Evolutionary conservation across 495 filamentous ascomycete genomes (phyloP), one percentile per base, ranked within the genome.

Genomic region (Penicillium cinerascens): DNA sequence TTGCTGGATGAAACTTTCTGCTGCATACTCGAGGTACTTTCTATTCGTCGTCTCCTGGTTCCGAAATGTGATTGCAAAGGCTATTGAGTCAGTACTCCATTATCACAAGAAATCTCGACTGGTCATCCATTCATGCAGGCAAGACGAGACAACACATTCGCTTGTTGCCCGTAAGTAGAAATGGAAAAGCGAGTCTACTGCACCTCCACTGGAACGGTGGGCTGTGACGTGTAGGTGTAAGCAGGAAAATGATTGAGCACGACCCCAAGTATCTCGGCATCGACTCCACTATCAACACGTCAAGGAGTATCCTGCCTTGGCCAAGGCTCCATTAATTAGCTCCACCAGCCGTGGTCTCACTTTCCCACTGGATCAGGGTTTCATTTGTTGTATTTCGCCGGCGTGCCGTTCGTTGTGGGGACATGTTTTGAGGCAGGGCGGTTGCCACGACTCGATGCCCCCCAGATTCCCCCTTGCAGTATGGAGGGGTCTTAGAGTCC

Each of bases 381-480:
- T 39, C 40, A 41, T 58, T 29, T 47, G 39, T 45, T 43, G 33
- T 59, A 44, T 43, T 39, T 27, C 54, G 59, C 59, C 56, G 59
- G 59, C 52, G 47, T 59, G 36, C 18, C 43, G 42, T 23, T 35
- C 45, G 13, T 50, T 48, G 56, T 56, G 60, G 60, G 44, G 54
- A 45, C 42, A 49, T 46, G 27, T 35, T 42, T 10, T 7, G 17
- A 21, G n/a, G 16, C 43, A 29, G 53, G 53, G 47, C 52, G 44
- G 54, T 52, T 25, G 45, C 45, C 51, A 36, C 44, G 18, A 48
- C n/a, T 25, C 46, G 33, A 42, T 35, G 43, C 18, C 27, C 38
- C 18, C 27, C 38, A 51, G 45, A 22, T 47, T 33, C 44, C 40
- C 41, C 22, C 42, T 39, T 42, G 42, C 42, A 47, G 41, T 21